Conservation (phyloP, 805 yeast genomes). For the Metschnikowia hibisci region DNA sequence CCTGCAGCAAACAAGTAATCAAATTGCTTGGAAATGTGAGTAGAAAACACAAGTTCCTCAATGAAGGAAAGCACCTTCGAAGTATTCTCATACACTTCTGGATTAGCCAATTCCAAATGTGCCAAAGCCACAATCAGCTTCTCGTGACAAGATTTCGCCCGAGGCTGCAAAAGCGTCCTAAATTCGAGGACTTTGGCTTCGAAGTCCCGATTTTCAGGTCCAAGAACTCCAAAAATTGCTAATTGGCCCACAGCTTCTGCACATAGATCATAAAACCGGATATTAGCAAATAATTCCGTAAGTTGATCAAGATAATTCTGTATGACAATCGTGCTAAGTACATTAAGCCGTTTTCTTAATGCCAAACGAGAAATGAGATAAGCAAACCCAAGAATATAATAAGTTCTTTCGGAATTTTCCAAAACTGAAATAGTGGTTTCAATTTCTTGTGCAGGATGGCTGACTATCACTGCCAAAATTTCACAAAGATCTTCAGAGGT, state of each 20-base stretch:
- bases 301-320: conserved; percentile 9
- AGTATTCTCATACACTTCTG: conserved; percentile 4
- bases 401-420: conserved; percentile 12
- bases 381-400: conserved; percentile 33
- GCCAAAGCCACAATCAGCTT: conserved; percentile 55
- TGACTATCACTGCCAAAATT: conserved; percentile 46
- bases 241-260: conserved; percentile 43
- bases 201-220: conserved; percentile 25
- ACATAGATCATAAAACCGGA: conserved; percentile 23
- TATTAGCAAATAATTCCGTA: conserved; percentile 18
- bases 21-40: conserved; percentile 64
- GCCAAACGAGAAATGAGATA: conserved; percentile 46
- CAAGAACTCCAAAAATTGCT: conserved; percentile 44
- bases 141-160: conserved; percentile 57
- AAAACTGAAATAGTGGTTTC: neutral
- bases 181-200: conserved; percentile 17
- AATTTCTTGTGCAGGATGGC: conserved; percentile 31
- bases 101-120: conserved; percentile 44
- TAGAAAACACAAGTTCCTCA: conserved; percentile 48
- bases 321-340: conserved; percentile 9
- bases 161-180: conserved; percentile 27
- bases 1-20: conserved; percentile 78
- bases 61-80: conserved; percentile 26
- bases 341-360: conserved; percentile 22
- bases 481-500: conserved; percentile 36